Conservation (phyloP, 2,329 filamentous ascomycete genomes). For the Lasiodiplodia theobromae region DNA sequence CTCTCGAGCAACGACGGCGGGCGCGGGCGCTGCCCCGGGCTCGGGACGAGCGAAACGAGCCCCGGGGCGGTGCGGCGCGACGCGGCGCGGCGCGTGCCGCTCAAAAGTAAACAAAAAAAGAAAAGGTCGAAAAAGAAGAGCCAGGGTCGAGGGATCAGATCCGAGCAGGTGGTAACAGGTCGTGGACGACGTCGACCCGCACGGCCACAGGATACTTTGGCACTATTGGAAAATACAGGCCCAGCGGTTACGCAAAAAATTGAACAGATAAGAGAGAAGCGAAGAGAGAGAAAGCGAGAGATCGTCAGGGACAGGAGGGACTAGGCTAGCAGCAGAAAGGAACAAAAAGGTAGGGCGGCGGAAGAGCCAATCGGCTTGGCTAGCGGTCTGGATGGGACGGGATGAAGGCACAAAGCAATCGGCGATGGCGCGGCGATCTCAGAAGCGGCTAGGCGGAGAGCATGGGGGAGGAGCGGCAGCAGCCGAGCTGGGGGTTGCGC, state of each 20-base stretch:
- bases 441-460: background rate
- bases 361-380: background rate
- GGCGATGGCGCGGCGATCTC: constrained; percentile 2
- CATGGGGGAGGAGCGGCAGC: constrained; percentile 5
- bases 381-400: background rate
- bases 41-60: too few relatives aligned
- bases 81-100: background rate
- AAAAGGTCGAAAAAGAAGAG: background rate
- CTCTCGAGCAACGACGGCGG: too few relatives aligned
- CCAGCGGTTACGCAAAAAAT: background rate
- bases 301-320: constrained; percentile 7
- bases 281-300: background rate
- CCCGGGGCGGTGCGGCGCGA: too few relatives aligned
- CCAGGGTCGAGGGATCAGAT: too few relatives aligned
- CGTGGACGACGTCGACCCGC: too few relatives aligned
- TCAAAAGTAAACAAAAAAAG: background rate
- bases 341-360: background rate
- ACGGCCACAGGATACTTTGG: background rate
- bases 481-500: background rate
- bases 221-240: background rate
- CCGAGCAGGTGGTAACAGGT: too few relatives aligned
- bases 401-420: background rate
- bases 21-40: background rate
- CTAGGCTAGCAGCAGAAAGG: background rate
- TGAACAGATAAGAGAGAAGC: background rate